Conservation (phyloP, 768 basidiomycete genomes). For the Tricholoma matsutake region DNA sequence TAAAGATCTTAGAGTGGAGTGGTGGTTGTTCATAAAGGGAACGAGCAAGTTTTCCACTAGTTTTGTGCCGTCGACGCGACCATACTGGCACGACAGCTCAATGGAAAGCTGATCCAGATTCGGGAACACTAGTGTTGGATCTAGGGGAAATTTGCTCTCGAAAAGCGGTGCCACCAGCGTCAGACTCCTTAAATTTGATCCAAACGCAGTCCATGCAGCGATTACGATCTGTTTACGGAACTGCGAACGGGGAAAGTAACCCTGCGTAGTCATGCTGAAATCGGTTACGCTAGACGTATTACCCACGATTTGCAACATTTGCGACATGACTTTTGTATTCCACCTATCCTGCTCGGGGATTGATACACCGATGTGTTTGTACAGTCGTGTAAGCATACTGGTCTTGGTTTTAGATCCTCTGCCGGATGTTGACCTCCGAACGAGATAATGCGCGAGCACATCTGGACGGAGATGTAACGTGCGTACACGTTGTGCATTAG, state of each 20-base stretch:
- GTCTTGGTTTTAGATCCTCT: neutral
- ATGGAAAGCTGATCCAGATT: neutral
- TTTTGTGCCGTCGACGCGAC: neutral
- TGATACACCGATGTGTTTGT: neutral
- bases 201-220: conserved; percentile 21
- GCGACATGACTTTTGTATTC: neutral
- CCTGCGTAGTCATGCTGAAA: neutral
- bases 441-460: neutral
- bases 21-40: conserved; percentile 2
- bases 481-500: neutral
- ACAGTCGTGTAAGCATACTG: neutral
- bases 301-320: neutral
- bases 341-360: neutral
- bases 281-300: neutral
- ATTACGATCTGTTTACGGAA: conserved; percentile 9
- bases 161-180: conserved; percentile 7
- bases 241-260: neutral
- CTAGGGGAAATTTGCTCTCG: neutral
- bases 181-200: conserved; percentile 7
- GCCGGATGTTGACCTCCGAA: neutral
- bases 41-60: neutral
- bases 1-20: neutral
- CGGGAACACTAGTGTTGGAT: neutral
- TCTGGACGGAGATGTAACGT: neutral
- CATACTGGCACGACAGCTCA: neutral